phyloP scores from a whole-genome alignment of 116 monocot species.

The Cymodocea nodosa region DNA sequence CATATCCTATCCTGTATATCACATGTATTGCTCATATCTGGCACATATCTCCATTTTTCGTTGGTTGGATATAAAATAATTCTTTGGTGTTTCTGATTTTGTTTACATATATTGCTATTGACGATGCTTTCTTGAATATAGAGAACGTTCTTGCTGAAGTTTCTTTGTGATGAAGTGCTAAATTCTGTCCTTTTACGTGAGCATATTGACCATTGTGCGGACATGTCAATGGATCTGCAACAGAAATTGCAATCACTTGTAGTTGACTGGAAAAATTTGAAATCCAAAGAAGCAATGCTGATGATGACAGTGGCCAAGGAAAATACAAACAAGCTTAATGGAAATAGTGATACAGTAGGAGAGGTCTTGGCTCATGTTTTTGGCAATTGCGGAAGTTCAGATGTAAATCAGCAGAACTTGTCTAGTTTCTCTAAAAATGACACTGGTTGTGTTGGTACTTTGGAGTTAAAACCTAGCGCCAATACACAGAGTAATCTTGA shows the following conservation, averaged over 20 bases:
- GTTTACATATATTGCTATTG: neutral
- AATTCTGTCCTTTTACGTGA: conserved; percentile 75
- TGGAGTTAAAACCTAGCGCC: conserved; percentile 8
- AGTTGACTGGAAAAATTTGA: conserved; percentile 70
- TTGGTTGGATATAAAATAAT: too few species aligned
- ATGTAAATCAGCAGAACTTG: conserved; percentile 4
- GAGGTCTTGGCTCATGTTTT: conserved; percentile 17
- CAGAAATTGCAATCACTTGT: conserved; percentile 49
- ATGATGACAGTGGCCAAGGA: conserved; percentile 28
- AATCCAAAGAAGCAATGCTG: conserved; percentile 60
- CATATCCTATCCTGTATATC: neutral
- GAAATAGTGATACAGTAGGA: conserved; percentile 12
- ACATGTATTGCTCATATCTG: neutral
- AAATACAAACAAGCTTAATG: conserved; percentile 16
- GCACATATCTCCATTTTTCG: too few species aligned
- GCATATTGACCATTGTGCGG: conserved; percentile 77
- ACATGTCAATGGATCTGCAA: conserved; percentile 63
- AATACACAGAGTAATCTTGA: conserved; percentile 13
- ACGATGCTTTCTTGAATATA: conserved; percentile 21
- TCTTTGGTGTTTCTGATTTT: neutral
- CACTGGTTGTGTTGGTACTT: conserved; percentile 13
- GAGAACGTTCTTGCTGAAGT: conserved; percentile 80
- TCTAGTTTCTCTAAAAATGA: conserved; percentile 13
- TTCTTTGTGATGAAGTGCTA: conserved; percentile 87
- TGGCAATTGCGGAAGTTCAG: conserved; percentile 13